phyloP scores from a whole-genome alignment of 2,329 filamentous ascomycete genomes.

The Phialophora chinensis region DNA sequence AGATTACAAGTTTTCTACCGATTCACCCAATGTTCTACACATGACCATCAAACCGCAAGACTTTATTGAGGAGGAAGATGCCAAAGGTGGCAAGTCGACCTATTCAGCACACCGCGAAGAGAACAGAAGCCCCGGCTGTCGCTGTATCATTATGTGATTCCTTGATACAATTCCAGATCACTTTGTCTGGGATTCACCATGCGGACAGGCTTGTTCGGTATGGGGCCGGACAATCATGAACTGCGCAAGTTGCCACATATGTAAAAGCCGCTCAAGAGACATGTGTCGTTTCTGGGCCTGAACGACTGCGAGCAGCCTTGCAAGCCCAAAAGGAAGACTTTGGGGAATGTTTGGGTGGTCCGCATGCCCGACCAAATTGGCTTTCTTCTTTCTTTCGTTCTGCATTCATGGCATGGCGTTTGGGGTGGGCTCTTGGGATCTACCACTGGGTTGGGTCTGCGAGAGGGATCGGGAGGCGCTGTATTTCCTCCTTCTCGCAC shows the following conservation, averaged over 20 bases:
- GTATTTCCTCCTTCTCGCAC: neutral
- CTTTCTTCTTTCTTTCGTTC: slow-evolving; percentile 5
- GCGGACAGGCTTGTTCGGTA: neutral
- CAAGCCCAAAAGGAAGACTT: neutral
- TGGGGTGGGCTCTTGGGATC: neutral
- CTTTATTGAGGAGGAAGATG: slow-evolving; percentile 75
- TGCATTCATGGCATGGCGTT: slow-evolving; percentile 20
- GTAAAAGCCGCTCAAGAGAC: neutral
- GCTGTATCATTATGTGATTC: slow-evolving; percentile 67
- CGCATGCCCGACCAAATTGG: neutral
- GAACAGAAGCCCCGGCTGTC: slow-evolving; percentile 65
- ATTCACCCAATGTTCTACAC: slow-evolving; percentile 84
- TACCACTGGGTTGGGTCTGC: neutral
- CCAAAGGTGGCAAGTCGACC: slow-evolving; percentile 65
- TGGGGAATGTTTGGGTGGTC: neutral
- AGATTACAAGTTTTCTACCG: slow-evolving; percentile 81
- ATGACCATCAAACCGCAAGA: slow-evolving; percentile 92
- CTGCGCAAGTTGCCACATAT: neutral
- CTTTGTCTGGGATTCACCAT: neutral
- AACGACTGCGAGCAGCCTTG: neutral
- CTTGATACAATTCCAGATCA: neutral
- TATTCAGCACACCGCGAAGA: slow-evolving; percentile 59
- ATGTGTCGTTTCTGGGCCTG: neutral
- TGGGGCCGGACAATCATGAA: neutral
- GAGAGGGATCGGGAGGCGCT: slow-evolving; percentile 1